Base-by-base conservation (phyloP, 257 asterid genomes). In the Gentiana straminea region DNA sequence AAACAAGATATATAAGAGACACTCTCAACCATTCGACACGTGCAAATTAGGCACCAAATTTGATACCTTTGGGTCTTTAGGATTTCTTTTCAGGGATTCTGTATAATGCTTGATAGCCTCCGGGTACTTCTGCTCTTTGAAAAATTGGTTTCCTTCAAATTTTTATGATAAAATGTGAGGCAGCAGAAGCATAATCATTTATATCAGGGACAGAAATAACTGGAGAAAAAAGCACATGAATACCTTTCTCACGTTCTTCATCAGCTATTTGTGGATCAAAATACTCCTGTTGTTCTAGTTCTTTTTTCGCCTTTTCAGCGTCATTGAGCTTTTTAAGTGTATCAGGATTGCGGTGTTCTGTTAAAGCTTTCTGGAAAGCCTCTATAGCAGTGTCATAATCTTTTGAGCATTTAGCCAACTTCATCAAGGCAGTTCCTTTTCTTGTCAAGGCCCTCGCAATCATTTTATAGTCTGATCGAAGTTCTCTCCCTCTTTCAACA, bases 201-300 rank as follows among this genome's bases (percentile, higher is more conserved):
- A 10, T 24, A 24, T 24, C 46, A 5, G 46, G 8, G 32, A 6
- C 65, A 41, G 46, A 13, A 55, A 53, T 2, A 58, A 34, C 9
- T 6, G 6, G 35, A 13, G 39, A 37, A 2, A 46, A 3, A 38
- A 38, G 15, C 59, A 36, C 5, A 52, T 11, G 33, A 47, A 54
- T 68, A 86, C 98, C 98, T 81, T 87, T 87, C 78, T 91, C 98
- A 13, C 96, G 96, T 82, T 91, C 96, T 63, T 87, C 98, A 33
- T 91, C 98, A 34, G 96, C 96, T 53, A 83, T 62, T 49, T 82
- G 78, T 7, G 98, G 98, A 70, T 83, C 82, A 52, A 76, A 87
- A 65, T 83, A 91, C 54, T 87, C 96, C 36, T 79, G 89, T 62
- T 87, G 95, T 73, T 91, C 98, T 8, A 87, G 74, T 5, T 87